A percentile compares a stretch with the other conserved stretches of the same genome.
These are phyloP conservation scores for Oleoguttula mirabilis DNA, from an alignment of 495 filamentous ascomycete genomes.

Conservation along the genomic window DNA sequence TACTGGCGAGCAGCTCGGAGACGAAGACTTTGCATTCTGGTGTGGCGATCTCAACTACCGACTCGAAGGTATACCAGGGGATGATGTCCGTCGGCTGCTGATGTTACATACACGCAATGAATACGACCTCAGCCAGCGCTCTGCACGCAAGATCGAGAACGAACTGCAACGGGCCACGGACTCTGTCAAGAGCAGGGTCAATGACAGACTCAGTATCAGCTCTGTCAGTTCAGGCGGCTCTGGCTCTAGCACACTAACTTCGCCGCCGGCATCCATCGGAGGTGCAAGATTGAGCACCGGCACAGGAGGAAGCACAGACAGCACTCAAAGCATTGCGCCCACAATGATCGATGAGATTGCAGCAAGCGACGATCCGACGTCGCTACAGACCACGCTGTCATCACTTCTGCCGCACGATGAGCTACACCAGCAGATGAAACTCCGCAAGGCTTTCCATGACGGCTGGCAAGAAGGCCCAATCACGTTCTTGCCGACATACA, in stretches of 20 bases:
- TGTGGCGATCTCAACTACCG: constrained; percentile 96
- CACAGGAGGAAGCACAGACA: background rate
- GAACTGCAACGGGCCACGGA: constrained; percentile 22
- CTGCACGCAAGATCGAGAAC: constrained; percentile 27
- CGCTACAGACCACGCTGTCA: constrained; percentile 70
- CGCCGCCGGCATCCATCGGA: background rate
- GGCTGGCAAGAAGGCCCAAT: constrained; percentile 89
- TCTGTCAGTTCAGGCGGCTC: constrained; percentile 3
- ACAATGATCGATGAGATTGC: constrained; percentile 12
- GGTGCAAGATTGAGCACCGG: constrained; percentile 1
- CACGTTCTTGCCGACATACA: constrained; percentile 86
- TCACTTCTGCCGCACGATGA: constrained; percentile 88
- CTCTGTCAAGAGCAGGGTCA: constrained; percentile 1
- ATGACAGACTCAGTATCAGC: constrained; percentile 3
- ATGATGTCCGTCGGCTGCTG: constrained; percentile 77
- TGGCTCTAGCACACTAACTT: background rate
- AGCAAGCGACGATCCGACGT: constrained; percentile 40
- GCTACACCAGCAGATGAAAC: constrained; percentile 57
- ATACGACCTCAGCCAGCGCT: constrained; percentile 41
- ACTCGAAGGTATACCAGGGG: constrained; percentile 73
- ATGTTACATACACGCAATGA: constrained; percentile 69
- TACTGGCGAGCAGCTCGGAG: constrained; percentile 58
- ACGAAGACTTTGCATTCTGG: constrained; percentile 90
- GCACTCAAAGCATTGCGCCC: constrained; percentile 8
- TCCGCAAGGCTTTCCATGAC: constrained; percentile 69